Percentiles rank a stretch among this genome's conserved stretches.
phyloP scores from a whole-genome alignment of 2,329 filamentous ascomycete species.

The Stagonosporopsis tanaceti region DNA sequence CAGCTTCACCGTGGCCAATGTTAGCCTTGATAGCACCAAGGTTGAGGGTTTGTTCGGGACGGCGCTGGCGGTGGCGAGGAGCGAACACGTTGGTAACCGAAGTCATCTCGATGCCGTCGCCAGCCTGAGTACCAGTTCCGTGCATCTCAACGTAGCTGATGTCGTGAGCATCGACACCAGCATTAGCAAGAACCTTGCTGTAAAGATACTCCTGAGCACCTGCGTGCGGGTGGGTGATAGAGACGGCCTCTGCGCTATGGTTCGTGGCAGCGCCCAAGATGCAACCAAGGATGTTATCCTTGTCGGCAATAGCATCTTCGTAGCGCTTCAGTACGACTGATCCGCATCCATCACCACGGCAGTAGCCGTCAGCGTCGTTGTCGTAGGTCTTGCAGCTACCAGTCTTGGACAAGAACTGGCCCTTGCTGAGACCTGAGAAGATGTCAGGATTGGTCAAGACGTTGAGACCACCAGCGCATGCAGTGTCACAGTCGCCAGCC shows the following conservation, averaged over 20 bases:
- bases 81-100: slow-evolving; percentile 74
- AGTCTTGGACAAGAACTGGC: slow-evolving; percentile 79
- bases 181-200: slow-evolving; percentile 72
- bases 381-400: slow-evolving; percentile 84
- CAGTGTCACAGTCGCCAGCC: slow-evolving; percentile 80
- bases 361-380: slow-evolving; percentile 82
- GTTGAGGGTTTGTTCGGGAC: slow-evolving; percentile 59
- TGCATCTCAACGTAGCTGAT: slow-evolving; percentile 90
- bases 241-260: slow-evolving; percentile 81
- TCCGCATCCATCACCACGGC: slow-evolving; percentile 78
- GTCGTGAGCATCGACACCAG: slow-evolving; percentile 77
- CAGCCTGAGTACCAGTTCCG: slow-evolving; percentile 86
- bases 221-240: slow-evolving; percentile 84
- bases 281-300: slow-evolving; percentile 75
- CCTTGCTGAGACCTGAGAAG: slow-evolving; percentile 77
- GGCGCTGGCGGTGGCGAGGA: slow-evolving; percentile 59
- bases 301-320: slow-evolving; percentile 78
- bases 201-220: slow-evolving; percentile 78
- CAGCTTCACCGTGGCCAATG: slow-evolving; percentile 63
- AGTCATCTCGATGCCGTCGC: slow-evolving; percentile 82
- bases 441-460: slow-evolving; percentile 83
- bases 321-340: slow-evolving; percentile 81
- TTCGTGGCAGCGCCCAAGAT: slow-evolving; percentile 80
- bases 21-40: slow-evolving; percentile 65
- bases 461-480: slow-evolving; percentile 79